Percentiles rank a stretch among this genome's conserved stretches.
Conservation (phyloP, 768 basidiomycete genomes). For the Naematelia aurantialba region DNA sequence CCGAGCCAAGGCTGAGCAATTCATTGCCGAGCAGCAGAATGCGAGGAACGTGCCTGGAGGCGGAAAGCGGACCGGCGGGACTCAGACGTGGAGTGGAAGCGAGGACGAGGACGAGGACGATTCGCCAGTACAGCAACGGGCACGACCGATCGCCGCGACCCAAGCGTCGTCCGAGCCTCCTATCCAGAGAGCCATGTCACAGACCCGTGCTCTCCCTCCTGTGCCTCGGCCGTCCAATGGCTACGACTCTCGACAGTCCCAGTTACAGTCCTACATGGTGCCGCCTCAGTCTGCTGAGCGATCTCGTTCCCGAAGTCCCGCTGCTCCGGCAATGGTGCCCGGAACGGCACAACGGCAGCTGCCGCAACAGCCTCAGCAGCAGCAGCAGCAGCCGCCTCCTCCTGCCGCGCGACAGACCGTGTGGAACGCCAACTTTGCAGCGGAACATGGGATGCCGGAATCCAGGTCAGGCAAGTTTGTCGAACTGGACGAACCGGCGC, state of each 20-base stretch:
- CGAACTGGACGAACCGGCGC: conserved; percentile 66
- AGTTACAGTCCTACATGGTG: conserved; percentile 1
- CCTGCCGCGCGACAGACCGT: conserved; percentile 61
- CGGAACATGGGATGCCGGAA: conserved; percentile 56
- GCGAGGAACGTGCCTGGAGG: conserved; percentile 70
- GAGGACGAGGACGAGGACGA: conserved; percentile 63
- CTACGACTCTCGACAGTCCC: background rate
- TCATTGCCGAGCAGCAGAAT: conserved; percentile 74
- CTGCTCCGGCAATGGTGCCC: conserved; percentile 22
- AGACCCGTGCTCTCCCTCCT: conserved; percentile 33
- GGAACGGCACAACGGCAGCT: conserved; percentile 55
- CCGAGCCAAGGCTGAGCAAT: conserved; percentile 75
- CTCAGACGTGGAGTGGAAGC: conserved; percentile 56
- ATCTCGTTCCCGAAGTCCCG: conserved; percentile 9
- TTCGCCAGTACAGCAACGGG: conserved; percentile 14
- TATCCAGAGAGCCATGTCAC: conserved; percentile 19
- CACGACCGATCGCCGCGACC: background rate
- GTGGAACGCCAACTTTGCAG: conserved; percentile 86
- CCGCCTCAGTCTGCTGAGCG: background rate
- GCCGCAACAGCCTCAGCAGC: conserved; percentile 56
- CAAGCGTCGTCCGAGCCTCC: background rate
- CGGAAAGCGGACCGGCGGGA: conserved; percentile 52
- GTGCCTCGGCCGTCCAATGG: conserved; percentile 20
- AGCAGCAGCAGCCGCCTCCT: conserved; percentile 24
- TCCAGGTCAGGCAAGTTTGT: conserved; percentile 60